These are phyloP conservation scores for Rhizopus delemar DNA, from an alignment of 371 early-diverging fungal species.

Conservation along the genomic window DNA sequence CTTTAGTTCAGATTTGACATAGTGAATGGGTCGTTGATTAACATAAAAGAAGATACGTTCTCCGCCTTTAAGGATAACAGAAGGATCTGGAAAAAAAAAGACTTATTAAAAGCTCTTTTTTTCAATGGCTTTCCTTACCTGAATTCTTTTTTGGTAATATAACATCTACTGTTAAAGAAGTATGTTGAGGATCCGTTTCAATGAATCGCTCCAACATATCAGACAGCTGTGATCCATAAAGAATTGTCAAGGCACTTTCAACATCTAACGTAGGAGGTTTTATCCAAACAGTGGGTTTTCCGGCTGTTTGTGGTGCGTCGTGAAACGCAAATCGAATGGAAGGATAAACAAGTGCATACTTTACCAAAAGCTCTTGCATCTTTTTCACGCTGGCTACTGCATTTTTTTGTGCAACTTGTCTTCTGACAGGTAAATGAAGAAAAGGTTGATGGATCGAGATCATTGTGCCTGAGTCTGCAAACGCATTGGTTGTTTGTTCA, in stretches of 20 bases:
- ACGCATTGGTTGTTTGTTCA: conserved; percentile 12
- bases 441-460: conserved; percentile 43
- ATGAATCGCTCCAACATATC: conserved; percentile 24
- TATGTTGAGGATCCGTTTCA: conserved; percentile 13
- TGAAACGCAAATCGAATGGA: conserved; percentile 32
- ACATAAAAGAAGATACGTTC: conserved; percentile 43
- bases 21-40: conserved; percentile 42
- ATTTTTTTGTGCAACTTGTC: conserved; percentile 38
- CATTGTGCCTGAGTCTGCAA: conserved; percentile 36
- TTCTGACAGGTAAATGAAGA: conserved; percentile 46
- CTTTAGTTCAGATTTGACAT: conserved; percentile 40
- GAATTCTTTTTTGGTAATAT: conserved; percentile 32
- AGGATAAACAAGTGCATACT: conserved; percentile 37
- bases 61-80: conserved; percentile 27
- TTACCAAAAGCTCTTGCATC: conserved; percentile 32
- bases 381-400: conserved; percentile 13
- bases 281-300: conserved; percentile 24
- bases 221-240: conserved; percentile 26
- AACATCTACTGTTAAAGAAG: conserved; percentile 21
- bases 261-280: conserved; percentile 27
- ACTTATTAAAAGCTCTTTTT: background rate
- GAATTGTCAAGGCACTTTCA: conserved; percentile 16
- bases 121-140: conserved; percentile 17
- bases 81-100: conserved; percentile 24
- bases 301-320: conserved; percentile 19